phyloP scores from a whole-genome alignment of 129 eudicot genomes.

The Flaveria linearis region DNA sequence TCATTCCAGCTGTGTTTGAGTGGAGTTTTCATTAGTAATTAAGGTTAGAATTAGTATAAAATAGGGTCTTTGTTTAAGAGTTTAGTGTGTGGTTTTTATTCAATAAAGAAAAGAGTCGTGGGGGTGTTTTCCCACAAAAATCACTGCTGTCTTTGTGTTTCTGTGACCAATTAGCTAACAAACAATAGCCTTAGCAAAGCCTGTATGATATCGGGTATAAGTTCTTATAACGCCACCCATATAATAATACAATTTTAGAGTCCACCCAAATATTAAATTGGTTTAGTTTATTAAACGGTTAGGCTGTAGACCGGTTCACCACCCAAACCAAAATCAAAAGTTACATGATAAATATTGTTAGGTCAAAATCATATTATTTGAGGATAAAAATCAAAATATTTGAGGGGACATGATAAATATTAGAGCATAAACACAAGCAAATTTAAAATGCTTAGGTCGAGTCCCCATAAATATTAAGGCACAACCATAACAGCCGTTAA shows the following conservation, averaged over 20 bases:
- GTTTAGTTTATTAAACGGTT: background rate
- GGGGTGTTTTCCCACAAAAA: too few relatives aligned
- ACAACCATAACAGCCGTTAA: background rate
- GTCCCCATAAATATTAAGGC: background rate
- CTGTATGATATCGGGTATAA: background rate
- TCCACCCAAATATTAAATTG: background rate
- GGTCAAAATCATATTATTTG: too few relatives aligned
- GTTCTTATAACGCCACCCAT: background rate
- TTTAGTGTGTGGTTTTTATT: too few relatives aligned
- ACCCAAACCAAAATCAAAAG: background rate
- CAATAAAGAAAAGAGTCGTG: too few relatives aligned
- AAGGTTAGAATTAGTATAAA: too few relatives aligned
- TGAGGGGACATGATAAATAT: background rate
- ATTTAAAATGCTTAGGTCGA: background rate
- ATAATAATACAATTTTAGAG: background rate
- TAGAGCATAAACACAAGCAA: background rate
- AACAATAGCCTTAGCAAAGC: background rate
- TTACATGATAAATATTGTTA: too few relatives aligned
- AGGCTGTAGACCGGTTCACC: background rate
- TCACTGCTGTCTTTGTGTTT: too few relatives aligned
- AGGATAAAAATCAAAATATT: background rate
- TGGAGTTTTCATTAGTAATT: too few relatives aligned
- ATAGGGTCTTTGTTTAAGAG: too few relatives aligned
- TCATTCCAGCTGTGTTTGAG: too few relatives aligned
- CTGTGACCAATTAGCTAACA: too few relatives aligned